phyloP scores from a whole-genome alignment of 1,284 basidiomycete species.

The Microbotryum scabiosae region DNA sequence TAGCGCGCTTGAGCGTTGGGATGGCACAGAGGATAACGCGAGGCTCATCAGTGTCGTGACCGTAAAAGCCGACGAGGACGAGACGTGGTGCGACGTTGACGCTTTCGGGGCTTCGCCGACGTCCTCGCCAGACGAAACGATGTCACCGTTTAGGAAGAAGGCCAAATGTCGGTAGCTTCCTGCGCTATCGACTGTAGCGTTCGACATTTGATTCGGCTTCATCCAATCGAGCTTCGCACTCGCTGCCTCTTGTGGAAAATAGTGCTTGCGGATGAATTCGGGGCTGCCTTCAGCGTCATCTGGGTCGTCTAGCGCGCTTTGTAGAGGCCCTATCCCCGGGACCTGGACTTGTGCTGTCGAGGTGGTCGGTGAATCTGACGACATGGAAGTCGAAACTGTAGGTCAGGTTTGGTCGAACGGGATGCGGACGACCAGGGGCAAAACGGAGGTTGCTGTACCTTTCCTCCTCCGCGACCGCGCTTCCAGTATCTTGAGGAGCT shows the following conservation, averaged over 20 bases:
- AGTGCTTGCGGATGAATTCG: conserved; percentile 70
- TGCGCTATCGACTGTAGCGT: conserved; percentile 15
- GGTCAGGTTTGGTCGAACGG: background rate
- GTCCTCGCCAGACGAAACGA: conserved; percentile 45
- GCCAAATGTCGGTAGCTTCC: conserved; percentile 42
- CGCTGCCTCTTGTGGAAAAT: conserved; percentile 60
- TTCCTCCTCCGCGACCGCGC: conserved; percentile 38
- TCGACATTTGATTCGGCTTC: conserved; percentile 30
- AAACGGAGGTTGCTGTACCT: background rate
- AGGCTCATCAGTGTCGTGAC: conserved; percentile 20
- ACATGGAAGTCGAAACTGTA: no score
- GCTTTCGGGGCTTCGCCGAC: background rate
- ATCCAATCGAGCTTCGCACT: conserved; percentile 70
- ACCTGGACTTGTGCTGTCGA: conserved; percentile 8
- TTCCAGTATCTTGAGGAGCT: conserved; percentile 51
- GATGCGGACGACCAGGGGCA: background rate
- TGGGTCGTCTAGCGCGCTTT: background rate
- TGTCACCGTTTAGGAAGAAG: conserved; percentile 65
- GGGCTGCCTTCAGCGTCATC: conserved; percentile 58
- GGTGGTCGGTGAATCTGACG: no score
- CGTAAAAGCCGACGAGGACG: conserved; percentile 16
- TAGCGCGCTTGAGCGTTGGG: conserved; percentile 22
- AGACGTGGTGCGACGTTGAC: conserved; percentile 13
- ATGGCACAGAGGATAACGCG: conserved; percentile 22
- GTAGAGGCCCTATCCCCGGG: conserved; percentile 1